Conservation (phyloP, 2,329 filamentous ascomycete genomes). For the Pleomassaria siparia region DNA sequence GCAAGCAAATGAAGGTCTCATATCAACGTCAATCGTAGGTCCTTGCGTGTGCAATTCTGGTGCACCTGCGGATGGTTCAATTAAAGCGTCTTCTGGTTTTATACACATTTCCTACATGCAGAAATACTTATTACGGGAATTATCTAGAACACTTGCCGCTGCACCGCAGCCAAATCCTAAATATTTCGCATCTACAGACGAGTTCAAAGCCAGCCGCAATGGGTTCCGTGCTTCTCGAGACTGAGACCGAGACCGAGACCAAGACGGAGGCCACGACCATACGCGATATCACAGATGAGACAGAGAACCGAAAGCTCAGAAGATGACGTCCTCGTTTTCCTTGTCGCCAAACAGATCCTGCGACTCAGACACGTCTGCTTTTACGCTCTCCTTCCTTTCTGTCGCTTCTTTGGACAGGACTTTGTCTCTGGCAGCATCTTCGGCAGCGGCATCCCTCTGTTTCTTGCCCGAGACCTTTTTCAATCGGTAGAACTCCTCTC, state of each 20-base stretch:
- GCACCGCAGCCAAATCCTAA: background rate
- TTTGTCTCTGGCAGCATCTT: conserved; percentile 47
- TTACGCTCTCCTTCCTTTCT: conserved; percentile 19
- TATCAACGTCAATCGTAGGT: conserved; percentile 81
- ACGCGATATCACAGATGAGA: background rate
- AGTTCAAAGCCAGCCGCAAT: background rate
- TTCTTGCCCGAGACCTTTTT: conserved; percentile 87
- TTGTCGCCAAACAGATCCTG: conserved; percentile 72
- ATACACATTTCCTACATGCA: background rate
- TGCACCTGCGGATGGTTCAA: conserved; percentile 6
- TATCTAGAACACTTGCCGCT: background rate
- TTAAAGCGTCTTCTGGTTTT: conserved; percentile 1
- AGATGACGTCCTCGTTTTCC: conserved; percentile 85
- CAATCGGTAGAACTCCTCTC: conserved; percentile 95
- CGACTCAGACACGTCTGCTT: conserved; percentile 46
- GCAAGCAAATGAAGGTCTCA: conserved; percentile 86
- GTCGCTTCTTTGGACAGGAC: conserved; percentile 29
- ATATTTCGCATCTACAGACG: background rate
- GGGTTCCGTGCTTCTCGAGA: background rate
- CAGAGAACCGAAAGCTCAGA: conserved; percentile 50
- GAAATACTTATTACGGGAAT: background rate
- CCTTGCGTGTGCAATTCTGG: conserved; percentile 12
- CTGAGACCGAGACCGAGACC: background rate
- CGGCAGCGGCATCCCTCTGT: conserved; percentile 52
- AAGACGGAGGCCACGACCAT: background rate